Conservation (phyloP, 2,329 filamentous ascomycete genomes). For the Dryadomyces quercivorus region DNA sequence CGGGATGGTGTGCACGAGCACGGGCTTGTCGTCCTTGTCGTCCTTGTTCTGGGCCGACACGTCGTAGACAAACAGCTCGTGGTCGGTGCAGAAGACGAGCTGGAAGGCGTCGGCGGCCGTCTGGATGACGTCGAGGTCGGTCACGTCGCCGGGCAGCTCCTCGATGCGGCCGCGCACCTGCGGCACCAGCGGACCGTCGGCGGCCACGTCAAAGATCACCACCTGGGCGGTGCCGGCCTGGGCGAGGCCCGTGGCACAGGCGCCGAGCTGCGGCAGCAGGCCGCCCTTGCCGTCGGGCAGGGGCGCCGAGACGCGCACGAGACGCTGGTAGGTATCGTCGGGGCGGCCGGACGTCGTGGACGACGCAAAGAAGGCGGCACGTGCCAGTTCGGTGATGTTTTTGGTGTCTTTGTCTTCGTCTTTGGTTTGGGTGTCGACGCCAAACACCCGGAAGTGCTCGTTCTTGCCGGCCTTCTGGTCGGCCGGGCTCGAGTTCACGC, state of each 20-base stretch:
- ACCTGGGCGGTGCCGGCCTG: constrained; percentile 63
- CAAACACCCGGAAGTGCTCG: constrained; percentile 69
- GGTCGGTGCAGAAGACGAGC: constrained; percentile 67
- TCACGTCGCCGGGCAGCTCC: constrained; percentile 41
- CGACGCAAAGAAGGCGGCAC: constrained; percentile 38
- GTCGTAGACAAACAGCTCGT: constrained; percentile 57
- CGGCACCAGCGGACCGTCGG: constrained; percentile 18
- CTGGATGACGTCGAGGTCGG: constrained; percentile 60
- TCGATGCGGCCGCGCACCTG: constrained; percentile 34
- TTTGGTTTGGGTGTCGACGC: constrained; percentile 42
- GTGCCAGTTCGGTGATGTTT: constrained; percentile 41
- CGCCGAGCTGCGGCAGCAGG: constrained; percentile 50
- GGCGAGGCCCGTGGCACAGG: constrained; percentile 65
- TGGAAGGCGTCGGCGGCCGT: constrained; percentile 50
- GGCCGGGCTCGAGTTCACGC: constrained; percentile 68
- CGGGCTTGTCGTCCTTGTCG: constrained; percentile 22
- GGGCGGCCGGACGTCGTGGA: constrained; percentile 4
- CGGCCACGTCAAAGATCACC: constrained; percentile 61
- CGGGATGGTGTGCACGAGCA: constrained; percentile 43
- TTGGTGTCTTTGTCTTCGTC: constrained; percentile 12
- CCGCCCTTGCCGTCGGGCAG: constrained; percentile 30
- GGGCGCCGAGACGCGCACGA: constrained; percentile 38
- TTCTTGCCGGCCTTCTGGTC: constrained; percentile 68
- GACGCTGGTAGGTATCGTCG: constrained; percentile 42
- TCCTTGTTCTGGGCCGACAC: constrained; percentile 29